Base-by-base conservation (phyloP, 495 filamentous ascomycete genomes). In the Aspergillus wentii region DNA sequence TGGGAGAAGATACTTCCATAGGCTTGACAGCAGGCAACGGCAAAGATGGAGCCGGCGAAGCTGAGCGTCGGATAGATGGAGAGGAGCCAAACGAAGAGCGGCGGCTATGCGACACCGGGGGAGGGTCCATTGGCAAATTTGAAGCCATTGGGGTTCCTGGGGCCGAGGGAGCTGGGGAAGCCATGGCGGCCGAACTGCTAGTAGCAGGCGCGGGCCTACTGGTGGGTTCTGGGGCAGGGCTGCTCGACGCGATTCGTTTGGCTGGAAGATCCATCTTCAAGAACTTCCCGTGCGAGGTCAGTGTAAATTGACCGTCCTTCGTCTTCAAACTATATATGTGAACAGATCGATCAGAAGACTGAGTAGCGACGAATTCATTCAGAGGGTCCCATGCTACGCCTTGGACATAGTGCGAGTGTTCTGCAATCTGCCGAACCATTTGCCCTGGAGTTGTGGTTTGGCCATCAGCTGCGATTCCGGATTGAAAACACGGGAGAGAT, bases 381-480 rank as follows among this genome's bases (percentile, higher is more conserved):
- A 95, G 66, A 22, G 92, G 92, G 64, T 99, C 92, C 92, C 92
- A 99, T 2, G 94, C 89, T 13, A 99, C 92, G 23, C 92, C 92
- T 66, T 99, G 92, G 14, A 99, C 92, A 52, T 96, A 99, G 61
- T 99, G 92, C 51, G 91, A 95, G 66, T 99, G 92, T 57, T 99
- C 92, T 28, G 92, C 94, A 46, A 99, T 99, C 57, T 96, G 91
- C 37, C 92, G 82, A 39, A 99, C 83, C 52, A 90, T 81, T 68
- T 83, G 80, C 19, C 92, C 90, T 95, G 43, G 8, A 35, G 17
- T 10, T 29, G 20, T 28, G 53, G 19, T 54, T 54, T 8, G 25
- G 27, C 54, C 21, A 52, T 43, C 32, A 31, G 20, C 21, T 22
- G 14, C n/a, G 13, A 8, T 17, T 21, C 30, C 14, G 25, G 39